A percentile compares a stretch with the other conserved stretches of the same genome.
phyloP scores from a whole-genome alignment of 2,329 filamentous ascomycete genomes.

The Curvularia eragrostidis region DNA sequence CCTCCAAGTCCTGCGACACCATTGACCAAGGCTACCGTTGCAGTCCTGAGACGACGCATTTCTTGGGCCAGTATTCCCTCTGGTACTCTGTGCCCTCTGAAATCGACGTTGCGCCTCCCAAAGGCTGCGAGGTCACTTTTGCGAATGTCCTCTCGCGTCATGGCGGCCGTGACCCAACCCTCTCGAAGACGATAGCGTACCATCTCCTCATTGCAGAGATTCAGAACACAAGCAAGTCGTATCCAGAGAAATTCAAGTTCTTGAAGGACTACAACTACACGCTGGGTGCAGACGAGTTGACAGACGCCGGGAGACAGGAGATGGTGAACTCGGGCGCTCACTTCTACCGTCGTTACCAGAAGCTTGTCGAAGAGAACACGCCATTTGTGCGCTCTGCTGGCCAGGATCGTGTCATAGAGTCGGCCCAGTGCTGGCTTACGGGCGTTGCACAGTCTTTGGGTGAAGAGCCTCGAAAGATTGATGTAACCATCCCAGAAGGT shows the following conservation, averaged over 20 bases:
- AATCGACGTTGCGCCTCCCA: slow-evolving; percentile 66
- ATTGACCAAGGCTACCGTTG: slow-evolving; percentile 68
- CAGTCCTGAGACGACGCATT: slow-evolving; percentile 65
- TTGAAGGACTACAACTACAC: slow-evolving; percentile 74
- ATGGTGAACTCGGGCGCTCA: slow-evolving; percentile 76
- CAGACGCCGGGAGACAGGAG: slow-evolving; percentile 70
- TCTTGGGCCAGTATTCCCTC: slow-evolving; percentile 88
- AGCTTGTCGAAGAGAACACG: slow-evolving; percentile 62
- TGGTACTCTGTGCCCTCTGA: slow-evolving; percentile 78
- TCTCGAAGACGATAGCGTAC: slow-evolving; percentile 70
- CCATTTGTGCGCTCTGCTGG: slow-evolving; percentile 78
- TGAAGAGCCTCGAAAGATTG: slow-evolving; percentile 49
- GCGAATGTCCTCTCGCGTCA: slow-evolving; percentile 83
- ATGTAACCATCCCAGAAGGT: slow-evolving; percentile 73
- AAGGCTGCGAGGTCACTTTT: slow-evolving; percentile 77
- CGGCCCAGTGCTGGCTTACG: slow-evolving; percentile 75
- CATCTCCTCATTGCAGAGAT: slow-evolving; percentile 69
- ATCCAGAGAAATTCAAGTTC: slow-evolving; percentile 71
- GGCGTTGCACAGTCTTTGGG: slow-evolving; percentile 70
- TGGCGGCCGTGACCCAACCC: slow-evolving; percentile 81
- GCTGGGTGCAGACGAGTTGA: slow-evolving; percentile 73
- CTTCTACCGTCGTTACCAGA: slow-evolving; percentile 76
- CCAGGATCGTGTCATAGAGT: slow-evolving; percentile 74
- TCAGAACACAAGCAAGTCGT: slow-evolving; percentile 62
- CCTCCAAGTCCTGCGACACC: slow-evolving; percentile 58